phyloP scores from a whole-genome alignment of 495 filamentous ascomycete genomes.

The Chlorociboria aeruginascens region DNA sequence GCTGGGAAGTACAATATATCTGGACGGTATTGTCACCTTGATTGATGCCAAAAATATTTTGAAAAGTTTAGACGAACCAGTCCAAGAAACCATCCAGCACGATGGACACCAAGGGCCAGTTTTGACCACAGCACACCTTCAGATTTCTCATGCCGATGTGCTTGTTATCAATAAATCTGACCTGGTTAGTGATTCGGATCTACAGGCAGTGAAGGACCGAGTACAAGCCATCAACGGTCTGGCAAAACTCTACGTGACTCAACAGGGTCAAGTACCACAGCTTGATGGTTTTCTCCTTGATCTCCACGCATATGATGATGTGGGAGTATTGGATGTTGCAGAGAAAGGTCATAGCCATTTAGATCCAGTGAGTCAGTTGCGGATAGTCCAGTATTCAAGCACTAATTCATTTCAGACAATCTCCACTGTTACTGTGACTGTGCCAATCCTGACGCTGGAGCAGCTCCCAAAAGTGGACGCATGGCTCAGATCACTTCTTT shows the following conservation, averaged over 20 bases:
- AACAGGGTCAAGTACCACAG: conserved; percentile 63
- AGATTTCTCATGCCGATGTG: conserved; percentile 96
- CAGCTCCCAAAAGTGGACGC: conserved; percentile 53
- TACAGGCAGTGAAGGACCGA: conserved; percentile 51
- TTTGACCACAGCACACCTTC: conserved; percentile 84
- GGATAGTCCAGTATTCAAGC: background rate
- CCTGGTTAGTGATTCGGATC: conserved; percentile 57
- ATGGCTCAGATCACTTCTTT: conserved; percentile 77
- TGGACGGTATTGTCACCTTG: conserved; percentile 92
- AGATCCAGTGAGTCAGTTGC: conserved; percentile 51
- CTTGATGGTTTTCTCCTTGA: conserved; percentile 81
- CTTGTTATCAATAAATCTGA: conserved; percentile 93
- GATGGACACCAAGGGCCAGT: conserved; percentile 45
- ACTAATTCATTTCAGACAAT: conserved; percentile 48
- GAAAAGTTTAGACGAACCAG: conserved; percentile 62
- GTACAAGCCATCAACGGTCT: conserved; percentile 79
- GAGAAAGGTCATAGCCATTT: conserved; percentile 66
- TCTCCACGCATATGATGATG: conserved; percentile 82
- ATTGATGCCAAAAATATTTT: conserved; percentile 92
- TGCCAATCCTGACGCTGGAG: conserved; percentile 40
- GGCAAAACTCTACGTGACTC: conserved; percentile 72
- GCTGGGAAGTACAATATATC: conserved; percentile 83
- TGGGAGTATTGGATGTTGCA: conserved; percentile 52
- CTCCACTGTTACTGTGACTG: conserved; percentile 62
- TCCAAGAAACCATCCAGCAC: conserved; percentile 35